phyloP scores from a whole-genome alignment of 2,329 filamentous ascomycete genomes.

The Apiospora saccharicola region DNA sequence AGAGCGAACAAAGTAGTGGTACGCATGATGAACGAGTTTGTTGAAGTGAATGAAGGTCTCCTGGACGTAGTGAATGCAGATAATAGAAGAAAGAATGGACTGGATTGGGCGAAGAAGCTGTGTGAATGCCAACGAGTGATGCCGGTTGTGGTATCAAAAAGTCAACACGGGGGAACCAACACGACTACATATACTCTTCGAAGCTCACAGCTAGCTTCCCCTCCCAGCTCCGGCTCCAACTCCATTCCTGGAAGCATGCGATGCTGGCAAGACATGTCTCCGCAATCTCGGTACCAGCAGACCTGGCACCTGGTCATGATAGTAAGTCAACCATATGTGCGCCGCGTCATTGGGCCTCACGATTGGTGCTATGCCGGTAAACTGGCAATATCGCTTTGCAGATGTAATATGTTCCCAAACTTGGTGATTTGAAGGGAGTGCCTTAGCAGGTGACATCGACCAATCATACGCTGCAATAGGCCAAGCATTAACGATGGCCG shows the following conservation, averaged over 20 bases:
- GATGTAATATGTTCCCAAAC: constrained; percentile 1
- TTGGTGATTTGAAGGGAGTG: not conserved
- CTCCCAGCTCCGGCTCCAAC: not conserved
- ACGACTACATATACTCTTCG: constrained; percentile 8
- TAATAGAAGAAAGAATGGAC: constrained; percentile 9
- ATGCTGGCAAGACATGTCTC: constrained; percentile 5
- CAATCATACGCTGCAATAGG: not conserved
- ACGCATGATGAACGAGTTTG: constrained; percentile 36
- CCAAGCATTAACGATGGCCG: constrained; percentile 5
- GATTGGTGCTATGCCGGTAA: constrained; percentile 5
- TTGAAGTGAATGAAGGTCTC: constrained; percentile 15
- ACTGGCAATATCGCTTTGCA: constrained; percentile 6
- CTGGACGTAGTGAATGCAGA: constrained; percentile 16
- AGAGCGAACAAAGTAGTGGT: constrained; percentile 35
- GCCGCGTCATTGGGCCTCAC: not conserved
- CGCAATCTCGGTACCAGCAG: not conserved
- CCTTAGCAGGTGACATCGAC: not conserved
- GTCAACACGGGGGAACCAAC: constrained; percentile 4
- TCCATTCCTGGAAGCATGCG: constrained; percentile 11
- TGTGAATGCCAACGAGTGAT: constrained; percentile 17
- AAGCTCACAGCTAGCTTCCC: not conserved
- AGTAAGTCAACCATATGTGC: not conserved
- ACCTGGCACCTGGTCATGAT: constrained; percentile 10
- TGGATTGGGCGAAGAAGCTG: constrained; percentile 13
- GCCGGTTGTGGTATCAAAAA: constrained; percentile 7